A percentile compares a stretch with the other conserved stretches of the same genome.
phyloP scores from a whole-genome alignment of 2,329 filamentous ascomycete species.

The Cladosporium sp. region DNA sequence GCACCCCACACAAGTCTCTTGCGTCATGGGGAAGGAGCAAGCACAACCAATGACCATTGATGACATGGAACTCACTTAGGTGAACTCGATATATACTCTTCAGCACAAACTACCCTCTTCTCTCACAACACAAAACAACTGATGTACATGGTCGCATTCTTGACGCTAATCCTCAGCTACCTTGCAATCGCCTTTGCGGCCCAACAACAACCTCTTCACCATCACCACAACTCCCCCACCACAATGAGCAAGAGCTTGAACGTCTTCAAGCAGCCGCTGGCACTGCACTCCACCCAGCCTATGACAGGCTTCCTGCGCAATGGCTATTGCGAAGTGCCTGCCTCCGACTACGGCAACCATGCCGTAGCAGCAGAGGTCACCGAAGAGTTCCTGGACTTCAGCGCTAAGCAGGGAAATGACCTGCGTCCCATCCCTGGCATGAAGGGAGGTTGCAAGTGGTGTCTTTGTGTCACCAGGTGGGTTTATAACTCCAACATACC shows the following conservation, averaged over 20 bases:
- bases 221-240: constrained; percentile 20
- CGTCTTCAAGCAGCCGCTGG: constrained; percentile 60
- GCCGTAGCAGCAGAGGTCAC: constrained; percentile 59
- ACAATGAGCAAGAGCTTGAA: constrained; percentile 40
- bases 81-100: not conserved
- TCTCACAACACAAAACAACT: not conserved
- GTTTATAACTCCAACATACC: constrained; percentile 14
- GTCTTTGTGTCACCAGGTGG: constrained; percentile 61
- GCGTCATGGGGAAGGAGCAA: not conserved
- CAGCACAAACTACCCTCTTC: not conserved
- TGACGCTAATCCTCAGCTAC: not conserved
- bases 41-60: constrained; percentile 24
- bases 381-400: constrained; percentile 63
- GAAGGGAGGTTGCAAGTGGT: constrained; percentile 62
- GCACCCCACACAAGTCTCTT: constrained; percentile 3
- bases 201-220: constrained; percentile 21
- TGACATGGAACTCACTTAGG: not conserved
- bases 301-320: constrained; percentile 63
- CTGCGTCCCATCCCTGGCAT: constrained; percentile 54
- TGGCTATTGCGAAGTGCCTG: constrained; percentile 60
- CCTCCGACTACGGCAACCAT: constrained; percentile 60
- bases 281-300: constrained; percentile 58
- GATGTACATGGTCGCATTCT: not conserved
- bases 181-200: constrained; percentile 2
- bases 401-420: constrained; percentile 60